Evolutionary conservation across 257 asterid genomes (phyloP).

Genomic region (Gentiana dahurica): DNA sequence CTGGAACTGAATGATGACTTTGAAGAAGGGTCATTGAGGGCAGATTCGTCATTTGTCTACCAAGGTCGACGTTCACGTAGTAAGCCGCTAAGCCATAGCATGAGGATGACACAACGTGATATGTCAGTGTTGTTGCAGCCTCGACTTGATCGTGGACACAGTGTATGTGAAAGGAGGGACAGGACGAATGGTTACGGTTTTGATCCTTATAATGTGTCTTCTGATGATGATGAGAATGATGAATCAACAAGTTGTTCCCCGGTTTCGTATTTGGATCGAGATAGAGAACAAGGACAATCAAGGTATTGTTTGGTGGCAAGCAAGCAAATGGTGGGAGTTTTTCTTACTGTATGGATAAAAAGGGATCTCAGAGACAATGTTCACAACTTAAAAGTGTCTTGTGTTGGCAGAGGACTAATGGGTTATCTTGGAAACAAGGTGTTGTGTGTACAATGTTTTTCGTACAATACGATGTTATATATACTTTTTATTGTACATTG

Average conservation of each 20-base stretch:
- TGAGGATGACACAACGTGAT: conserved; percentile 62
- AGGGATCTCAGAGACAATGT: conserved; percentile 64
- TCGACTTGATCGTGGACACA: conserved; percentile 61
- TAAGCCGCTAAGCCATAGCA: conserved; percentile 65
- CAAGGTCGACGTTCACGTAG: conserved; percentile 53
- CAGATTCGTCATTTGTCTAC: conserved; percentile 41
- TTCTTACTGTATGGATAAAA: conserved; percentile 81
- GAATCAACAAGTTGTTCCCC: conserved; percentile 50
- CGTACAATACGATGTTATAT: too few species aligned
- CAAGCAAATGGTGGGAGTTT: conserved; percentile 97
- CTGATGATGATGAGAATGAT: conserved; percentile 49
- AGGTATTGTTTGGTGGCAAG: conserved; percentile 84
- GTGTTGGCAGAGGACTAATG: conserved; percentile 98
- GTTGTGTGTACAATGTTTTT: conserved; percentile 2
- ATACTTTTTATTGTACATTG: too few species aligned
- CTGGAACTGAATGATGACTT: conserved; percentile 82
- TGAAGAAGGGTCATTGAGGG: conserved; percentile 64
- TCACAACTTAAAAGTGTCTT: conserved; percentile 74
- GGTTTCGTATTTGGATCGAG: conserved; percentile 45
- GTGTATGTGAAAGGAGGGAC: conserved; percentile 73
- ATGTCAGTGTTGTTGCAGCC: conserved; percentile 34
- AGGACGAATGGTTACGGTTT: conserved; percentile 30
- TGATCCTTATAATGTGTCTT: conserved; percentile 45
- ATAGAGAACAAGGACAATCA: conserved; percentile 33
- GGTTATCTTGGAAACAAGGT: conserved; percentile 99